These are phyloP conservation scores for Venturia aucupariae DNA, from an alignment of 2,329 filamentous ascomycete genomes.

Conservation along the genomic window DNA sequence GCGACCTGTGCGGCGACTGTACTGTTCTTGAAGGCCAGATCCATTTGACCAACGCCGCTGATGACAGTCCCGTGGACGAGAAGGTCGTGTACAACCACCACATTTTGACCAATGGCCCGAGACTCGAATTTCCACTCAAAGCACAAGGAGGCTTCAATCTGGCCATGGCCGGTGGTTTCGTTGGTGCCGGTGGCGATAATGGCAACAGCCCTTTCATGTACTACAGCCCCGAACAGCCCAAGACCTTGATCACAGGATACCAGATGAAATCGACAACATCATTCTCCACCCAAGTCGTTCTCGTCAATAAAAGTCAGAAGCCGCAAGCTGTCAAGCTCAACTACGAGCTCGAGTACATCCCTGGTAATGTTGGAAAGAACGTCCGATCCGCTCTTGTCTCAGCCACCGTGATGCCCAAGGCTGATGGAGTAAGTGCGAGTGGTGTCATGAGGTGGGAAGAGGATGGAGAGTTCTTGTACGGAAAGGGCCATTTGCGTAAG, in stretches of 20 bases:
- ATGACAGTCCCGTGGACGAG: not conserved
- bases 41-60: constrained; percentile 1
- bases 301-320: constrained; percentile 7
- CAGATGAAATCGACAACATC: not conserved
- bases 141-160: not conserved
- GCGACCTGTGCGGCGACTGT: not conserved
- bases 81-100: constrained; percentile 8
- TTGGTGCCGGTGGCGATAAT: constrained; percentile 10
- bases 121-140: not conserved
- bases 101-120: constrained; percentile 10
- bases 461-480: not conserved
- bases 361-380: not conserved
- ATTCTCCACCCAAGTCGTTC: constrained; percentile 3
- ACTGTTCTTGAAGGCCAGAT: constrained; percentile 9
- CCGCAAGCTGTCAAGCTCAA: not conserved
- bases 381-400: constrained; percentile 2
- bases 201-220: constrained; percentile 11
- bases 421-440: not conserved
- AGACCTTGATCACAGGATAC: not conserved
- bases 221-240: not conserved
- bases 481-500: constrained; percentile 12
- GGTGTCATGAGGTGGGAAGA: not conserved
- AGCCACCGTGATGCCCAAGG: not conserved
- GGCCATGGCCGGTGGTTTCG: constrained; percentile 9
- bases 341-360: constrained; percentile 11